Conservation (phyloP, 257 asterid species). For the Lycium ferocissimum region DNA sequence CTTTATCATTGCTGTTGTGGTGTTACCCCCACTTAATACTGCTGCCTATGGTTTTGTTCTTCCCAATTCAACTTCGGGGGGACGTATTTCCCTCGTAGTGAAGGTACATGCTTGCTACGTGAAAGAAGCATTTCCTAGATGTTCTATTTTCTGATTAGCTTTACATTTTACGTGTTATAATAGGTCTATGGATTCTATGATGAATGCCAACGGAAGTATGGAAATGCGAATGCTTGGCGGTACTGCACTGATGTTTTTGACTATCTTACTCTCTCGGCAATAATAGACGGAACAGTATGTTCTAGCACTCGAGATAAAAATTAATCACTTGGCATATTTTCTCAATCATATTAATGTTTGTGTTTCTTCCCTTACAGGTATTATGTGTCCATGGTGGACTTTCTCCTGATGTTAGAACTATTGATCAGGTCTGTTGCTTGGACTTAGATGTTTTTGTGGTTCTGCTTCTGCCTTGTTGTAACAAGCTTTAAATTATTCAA, state of each 20-base stretch:
- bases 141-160: constrained; percentile 31
- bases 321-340: constrained; percentile 29
- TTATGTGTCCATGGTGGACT: constrained; percentile 98
- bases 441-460: background rate
- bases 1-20: background rate
- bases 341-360: background rate
- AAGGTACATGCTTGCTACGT: constrained; percentile 25
- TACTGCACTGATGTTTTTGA: constrained; percentile 99
- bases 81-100: background rate
- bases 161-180: constrained; percentile 30
- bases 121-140: constrained; percentile 22
- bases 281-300: constrained; percentile 92
- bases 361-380: constrained; percentile 58
- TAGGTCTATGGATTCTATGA: constrained; percentile 99
- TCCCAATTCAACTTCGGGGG: background rate
- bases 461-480: background rate
- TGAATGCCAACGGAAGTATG: constrained; percentile 97
- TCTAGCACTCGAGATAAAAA: constrained; percentile 12
- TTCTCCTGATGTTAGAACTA: constrained; percentile 94
- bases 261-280: constrained; percentile 92
- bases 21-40: background rate
- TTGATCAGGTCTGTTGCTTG: constrained; percentile 76
- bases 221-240: constrained; percentile 99
- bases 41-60: constrained; percentile 6
- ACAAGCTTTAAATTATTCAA: background rate